A percentile compares a stretch with the other conserved stretches of the same genome.
These are phyloP conservation scores for Colletotrichum karsti DNA, from an alignment of 2,329 filamentous ascomycete species.

Conservation along the genomic window DNA sequence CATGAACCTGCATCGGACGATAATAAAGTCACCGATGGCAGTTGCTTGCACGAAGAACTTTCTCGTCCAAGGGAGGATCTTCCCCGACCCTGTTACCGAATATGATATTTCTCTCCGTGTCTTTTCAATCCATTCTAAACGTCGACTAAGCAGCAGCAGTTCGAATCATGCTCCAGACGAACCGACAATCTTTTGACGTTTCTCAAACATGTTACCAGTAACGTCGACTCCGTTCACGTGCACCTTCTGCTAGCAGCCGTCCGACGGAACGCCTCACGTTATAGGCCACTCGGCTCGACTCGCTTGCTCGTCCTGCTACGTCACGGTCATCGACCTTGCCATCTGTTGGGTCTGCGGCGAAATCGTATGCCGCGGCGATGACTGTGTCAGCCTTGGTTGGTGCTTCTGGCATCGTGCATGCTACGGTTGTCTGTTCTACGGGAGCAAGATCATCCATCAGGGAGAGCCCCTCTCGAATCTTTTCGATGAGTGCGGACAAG, in stretches of 20 bases:
- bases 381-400: constrained; percentile 67
- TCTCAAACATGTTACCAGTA: neutral
- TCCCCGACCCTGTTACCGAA: no score
- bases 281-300: constrained; percentile 58
- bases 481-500: constrained; percentile 34
- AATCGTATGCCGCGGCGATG: constrained; percentile 59
- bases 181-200: neutral
- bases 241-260: constrained; percentile 62
- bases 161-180: neutral
- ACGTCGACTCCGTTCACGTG: constrained; percentile 53
- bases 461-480: constrained; percentile 45
- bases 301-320: constrained; percentile 56
- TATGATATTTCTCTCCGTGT: no score
- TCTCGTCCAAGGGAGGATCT: no score
- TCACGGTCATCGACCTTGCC: constrained; percentile 58
- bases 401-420: constrained; percentile 67
- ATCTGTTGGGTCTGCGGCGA: constrained; percentile 68
- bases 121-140: no score
- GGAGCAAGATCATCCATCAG: constrained; percentile 46
- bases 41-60: no score
- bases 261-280: constrained; percentile 43
- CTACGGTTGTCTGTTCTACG: constrained; percentile 64
- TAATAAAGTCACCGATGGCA: no score
- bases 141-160: neutral
- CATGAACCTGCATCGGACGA: no score